Conservation (phyloP, 2,329 filamentous ascomycete species). For the Botrytis elliptica region DNA sequence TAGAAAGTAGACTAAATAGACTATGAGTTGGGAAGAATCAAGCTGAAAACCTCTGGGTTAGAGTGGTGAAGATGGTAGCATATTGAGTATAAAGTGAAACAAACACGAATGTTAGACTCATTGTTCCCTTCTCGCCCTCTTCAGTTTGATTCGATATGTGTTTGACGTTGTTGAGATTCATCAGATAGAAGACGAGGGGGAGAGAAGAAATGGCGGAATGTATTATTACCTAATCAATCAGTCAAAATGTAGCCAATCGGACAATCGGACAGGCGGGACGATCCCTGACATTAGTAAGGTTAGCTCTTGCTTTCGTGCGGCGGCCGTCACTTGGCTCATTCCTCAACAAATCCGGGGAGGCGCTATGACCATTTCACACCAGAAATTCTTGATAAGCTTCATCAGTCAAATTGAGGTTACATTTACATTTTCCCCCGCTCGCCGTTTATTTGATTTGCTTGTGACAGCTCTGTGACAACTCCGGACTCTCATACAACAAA, state of each 20-base stretch:
- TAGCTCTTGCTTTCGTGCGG: neutral
- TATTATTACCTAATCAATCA: neutral
- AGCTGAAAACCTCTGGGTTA: neutral
- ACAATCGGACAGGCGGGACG: neutral
- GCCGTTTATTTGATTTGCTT: slow-evolving; percentile 1
- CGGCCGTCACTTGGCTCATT: neutral
- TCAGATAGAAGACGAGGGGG: neutral
- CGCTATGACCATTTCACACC: slow-evolving; percentile 9
- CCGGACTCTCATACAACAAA: neutral
- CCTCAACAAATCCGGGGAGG: slow-evolving; percentile 5
- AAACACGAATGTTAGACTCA: neutral
- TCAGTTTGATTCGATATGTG: neutral
- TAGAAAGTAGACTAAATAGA: neutral
- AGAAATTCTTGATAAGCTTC: neutral
- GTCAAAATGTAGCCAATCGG: neutral
- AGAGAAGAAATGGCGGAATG: neutral
- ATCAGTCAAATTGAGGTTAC: neutral
- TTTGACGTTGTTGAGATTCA: neutral
- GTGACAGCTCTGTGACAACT: neutral
- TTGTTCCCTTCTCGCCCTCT: neutral
- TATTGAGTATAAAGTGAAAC: neutral
- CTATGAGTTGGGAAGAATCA: neutral
- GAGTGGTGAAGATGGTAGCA: neutral
- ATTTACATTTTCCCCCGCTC: neutral
- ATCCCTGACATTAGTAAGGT: neutral